A percentile compares a stretch with the other conserved stretches of the same genome.
Evolutionary conservation across 805 yeast genomes (phyloP).

Genomic region (Candida germanica): DNA sequence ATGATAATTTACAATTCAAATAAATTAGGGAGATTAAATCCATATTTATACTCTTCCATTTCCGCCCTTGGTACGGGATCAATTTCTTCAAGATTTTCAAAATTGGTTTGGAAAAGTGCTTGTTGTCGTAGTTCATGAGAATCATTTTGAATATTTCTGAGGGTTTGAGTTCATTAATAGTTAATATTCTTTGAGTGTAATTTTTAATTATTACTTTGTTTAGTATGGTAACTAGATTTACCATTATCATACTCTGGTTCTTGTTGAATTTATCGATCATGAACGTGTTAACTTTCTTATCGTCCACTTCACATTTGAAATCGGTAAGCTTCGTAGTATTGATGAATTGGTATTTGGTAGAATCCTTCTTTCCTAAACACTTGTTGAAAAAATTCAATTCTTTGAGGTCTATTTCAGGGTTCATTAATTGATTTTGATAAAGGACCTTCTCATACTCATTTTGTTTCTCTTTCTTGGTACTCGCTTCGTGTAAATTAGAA

Average conservation of each 20-base stretch:
- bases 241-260: constrained; percentile 46
- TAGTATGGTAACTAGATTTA: constrained; percentile 52
- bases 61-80: constrained; percentile 87
- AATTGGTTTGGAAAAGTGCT: constrained; percentile 62
- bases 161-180: constrained; percentile 60
- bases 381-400: constrained; percentile 36
- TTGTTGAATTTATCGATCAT: constrained; percentile 29
- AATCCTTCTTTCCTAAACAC: constrained; percentile 21
- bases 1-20: constrained; percentile 63
- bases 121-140: constrained; percentile 56
- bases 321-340: constrained; percentile 27
- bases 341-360: constrained; percentile 20
- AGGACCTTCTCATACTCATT: constrained; percentile 31
- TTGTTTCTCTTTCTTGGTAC: constrained; percentile 11
- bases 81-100: constrained; percentile 72
- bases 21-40: constrained; percentile 86
- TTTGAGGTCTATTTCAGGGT: constrained; percentile 32
- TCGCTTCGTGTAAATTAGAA: constrained; percentile 25
- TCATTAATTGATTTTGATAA: constrained; percentile 39
- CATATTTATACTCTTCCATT: constrained; percentile 93
- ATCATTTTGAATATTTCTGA: constrained; percentile 58
- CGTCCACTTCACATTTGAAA: constrained; percentile 25
- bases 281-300: constrained; percentile 18
- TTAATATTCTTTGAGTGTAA: constrained; percentile 64
- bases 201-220: constrained; percentile 62